Conservation (phyloP, 202 grass and related monocot species). For the Setaria viridis region DNA sequence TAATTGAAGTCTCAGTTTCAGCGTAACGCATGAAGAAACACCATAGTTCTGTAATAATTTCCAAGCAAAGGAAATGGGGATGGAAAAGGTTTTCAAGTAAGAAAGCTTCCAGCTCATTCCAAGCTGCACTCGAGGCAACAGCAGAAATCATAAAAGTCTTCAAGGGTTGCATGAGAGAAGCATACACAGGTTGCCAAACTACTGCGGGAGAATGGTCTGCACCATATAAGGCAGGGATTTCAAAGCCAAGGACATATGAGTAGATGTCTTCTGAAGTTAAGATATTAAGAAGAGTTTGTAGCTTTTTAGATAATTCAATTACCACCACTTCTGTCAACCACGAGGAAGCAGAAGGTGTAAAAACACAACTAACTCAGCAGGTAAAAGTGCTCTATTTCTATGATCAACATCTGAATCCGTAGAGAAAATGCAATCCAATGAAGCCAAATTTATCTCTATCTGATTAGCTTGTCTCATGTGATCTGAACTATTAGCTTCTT, state of each 20-base stretch:
- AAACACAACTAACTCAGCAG: constrained; percentile 71
- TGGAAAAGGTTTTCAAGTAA: constrained; percentile 82
- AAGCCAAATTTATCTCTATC: constrained; percentile 46
- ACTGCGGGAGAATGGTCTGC: constrained; percentile 55
- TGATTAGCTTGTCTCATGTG: constrained; percentile 41
- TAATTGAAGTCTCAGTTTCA: constrained; percentile 56
- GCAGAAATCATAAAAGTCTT: constrained; percentile 78
- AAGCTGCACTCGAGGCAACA: constrained; percentile 65
- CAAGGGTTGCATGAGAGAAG: constrained; percentile 68
- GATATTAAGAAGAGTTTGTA: constrained; percentile 59
- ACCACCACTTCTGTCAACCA: constrained; percentile 68
- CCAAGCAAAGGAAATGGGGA: constrained; percentile 79
- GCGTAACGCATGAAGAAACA: constrained; percentile 78
- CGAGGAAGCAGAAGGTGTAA: constrained; percentile 74
- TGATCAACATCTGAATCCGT: constrained; percentile 52
- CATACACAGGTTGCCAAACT: constrained; percentile 77
- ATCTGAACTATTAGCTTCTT: constrained; percentile 43
- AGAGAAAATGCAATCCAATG: constrained; percentile 61
- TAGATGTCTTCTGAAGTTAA: constrained; percentile 74
- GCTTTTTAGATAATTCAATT: constrained; percentile 76
- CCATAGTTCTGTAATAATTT: constrained; percentile 83
- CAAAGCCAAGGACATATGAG: constrained; percentile 71
- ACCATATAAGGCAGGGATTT: constrained; percentile 64
- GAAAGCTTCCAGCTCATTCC: constrained; percentile 70
- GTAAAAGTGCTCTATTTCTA: constrained; percentile 56